Percentiles rank a stretch among this genome's conserved stretches.
Conservation (phyloP, 352 stramenopile genomes). For the Blastocystis sp. region DNA sequence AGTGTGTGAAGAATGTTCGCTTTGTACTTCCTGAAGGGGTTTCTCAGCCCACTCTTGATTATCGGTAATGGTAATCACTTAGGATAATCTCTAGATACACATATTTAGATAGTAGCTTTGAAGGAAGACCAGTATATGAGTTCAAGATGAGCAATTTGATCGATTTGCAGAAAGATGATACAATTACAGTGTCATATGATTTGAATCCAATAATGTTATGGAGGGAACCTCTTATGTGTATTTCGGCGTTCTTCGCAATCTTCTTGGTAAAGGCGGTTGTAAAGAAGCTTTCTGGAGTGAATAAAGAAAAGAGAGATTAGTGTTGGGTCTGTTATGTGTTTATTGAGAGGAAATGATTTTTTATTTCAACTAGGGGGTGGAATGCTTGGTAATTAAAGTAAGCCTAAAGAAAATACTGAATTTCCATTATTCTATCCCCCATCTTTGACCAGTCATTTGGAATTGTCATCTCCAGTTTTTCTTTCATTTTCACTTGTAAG, state of each 20-base stretch:
- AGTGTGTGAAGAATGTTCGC: conserved; percentile 71
- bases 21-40: conserved; percentile 70
- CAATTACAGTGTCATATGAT: conserved; percentile 70
- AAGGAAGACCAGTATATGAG: conserved; percentile 71
- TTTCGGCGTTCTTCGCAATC: conserved; percentile 58
- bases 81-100: conserved; percentile 70
- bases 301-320: conserved; percentile 51
- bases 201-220: conserved; percentile 45
- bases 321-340: neutral
- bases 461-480: conserved; percentile 4
- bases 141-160: conserved; percentile 67
- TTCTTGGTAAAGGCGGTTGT: conserved; percentile 62
- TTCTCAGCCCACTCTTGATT: neutral
- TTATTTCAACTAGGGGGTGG: conserved; percentile 17
- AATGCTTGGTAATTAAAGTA: neutral
- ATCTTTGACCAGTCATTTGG: conserved; percentile 1
- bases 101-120: conserved; percentile 71
- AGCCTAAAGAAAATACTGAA: neutral
- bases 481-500: neutral
- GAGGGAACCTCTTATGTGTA: conserved; percentile 66
- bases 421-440: neutral
- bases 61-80: conserved; percentile 67
- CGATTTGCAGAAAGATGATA: conserved; percentile 70
- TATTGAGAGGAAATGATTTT: neutral
- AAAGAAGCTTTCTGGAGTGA: neutral